Evolutionary conservation across 2,329 filamentous ascomycete species (phyloP).

Genomic region (Ophiostoma montium): DNA sequence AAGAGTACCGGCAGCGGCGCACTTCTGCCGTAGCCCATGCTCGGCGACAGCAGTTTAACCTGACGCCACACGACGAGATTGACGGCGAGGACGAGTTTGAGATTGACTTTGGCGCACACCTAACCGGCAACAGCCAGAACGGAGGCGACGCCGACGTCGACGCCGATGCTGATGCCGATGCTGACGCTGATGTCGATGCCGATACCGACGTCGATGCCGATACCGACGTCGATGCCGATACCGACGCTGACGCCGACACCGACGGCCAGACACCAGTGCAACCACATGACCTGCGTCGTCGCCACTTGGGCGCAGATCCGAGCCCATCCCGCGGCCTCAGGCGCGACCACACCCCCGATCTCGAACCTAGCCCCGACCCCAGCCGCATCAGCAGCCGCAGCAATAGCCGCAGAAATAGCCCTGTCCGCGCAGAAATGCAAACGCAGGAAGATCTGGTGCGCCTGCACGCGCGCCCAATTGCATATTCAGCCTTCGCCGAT

Average conservation of each 20-base stretch:
- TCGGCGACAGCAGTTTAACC: slow-evolving; percentile 1
- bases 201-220: too few relatives aligned
- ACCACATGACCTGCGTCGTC: background rate
- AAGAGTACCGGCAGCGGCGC: slow-evolving; percentile 8
- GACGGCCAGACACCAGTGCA: background rate
- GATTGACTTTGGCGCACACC: background rate
- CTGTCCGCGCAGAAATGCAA: too few relatives aligned
- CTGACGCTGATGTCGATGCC: background rate
- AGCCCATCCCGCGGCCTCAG: background rate
- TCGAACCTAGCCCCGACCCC: background rate
- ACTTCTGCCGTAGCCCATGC: background rate
- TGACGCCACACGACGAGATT: slow-evolving; percentile 3
- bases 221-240: too few relatives aligned
- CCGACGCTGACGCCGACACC: too few relatives aligned
- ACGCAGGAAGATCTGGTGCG: too few relatives aligned
- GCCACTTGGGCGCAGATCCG: background rate
- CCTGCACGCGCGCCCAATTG: too few relatives aligned
- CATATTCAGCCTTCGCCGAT: too few relatives aligned
- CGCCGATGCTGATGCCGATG: background rate
- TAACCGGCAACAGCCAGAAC: background rate
- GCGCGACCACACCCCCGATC: background rate
- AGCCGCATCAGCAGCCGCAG: background rate
- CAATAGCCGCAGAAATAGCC: too few relatives aligned
- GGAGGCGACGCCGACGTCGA: background rate
- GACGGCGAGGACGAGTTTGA: slow-evolving; percentile 5